Evolutionary conservation across 1,139 yeast species (phyloP), one percentile per base, ranked within the genome.

Genomic region (Insectozyma bohioensis): DNA sequence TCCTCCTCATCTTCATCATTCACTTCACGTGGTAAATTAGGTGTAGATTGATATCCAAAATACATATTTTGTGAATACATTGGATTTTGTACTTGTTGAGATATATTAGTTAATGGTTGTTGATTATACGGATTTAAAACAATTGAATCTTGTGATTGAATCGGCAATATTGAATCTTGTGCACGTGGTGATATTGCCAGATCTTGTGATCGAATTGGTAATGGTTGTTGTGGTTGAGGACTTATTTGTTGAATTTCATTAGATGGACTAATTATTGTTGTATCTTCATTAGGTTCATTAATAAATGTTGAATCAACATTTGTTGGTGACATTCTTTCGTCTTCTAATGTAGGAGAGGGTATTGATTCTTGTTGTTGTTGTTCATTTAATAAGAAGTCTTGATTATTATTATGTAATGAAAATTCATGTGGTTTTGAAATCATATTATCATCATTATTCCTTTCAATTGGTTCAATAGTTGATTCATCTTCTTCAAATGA

Each of bases 21-120:
- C n/a, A n/a, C n/a, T n/a, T n/a, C n/a, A n/a, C n/a, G 25, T 14
- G 13, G 6, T 11, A 2, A n/a, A 9, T 18, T 12, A n/a, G 19
- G 20, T 13, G 30, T 30, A 11, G 30, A 19, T 17, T 31, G 30
- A 19, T 31, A 28, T 10, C 30, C 30, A 31, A 30, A 24, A 13
- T 30, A 21, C 20, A 28, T 9, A n/a, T 15, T 21, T 21, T 20
- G 30, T 12, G 15, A 15, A 7, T 20, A 9, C 7, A 4, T 10
- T 12, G 15, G 24, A 13, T 28, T 21, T 21, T n/a, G 18, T 11
- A 7, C 16, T 12, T 24, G 27, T 25, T 15, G 20, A 14, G 13
- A 16, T 11, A 9, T 12, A n/a, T n/a, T n/a, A n/a, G n/a, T n/a
- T n/a, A n/a, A n/a, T n/a, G n/a, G n/a, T n/a, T n/a, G n/a, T n/a